Base-by-base conservation (phyloP, 2,329 filamentous ascomycete species). In the Nothopassalora personata region DNA sequence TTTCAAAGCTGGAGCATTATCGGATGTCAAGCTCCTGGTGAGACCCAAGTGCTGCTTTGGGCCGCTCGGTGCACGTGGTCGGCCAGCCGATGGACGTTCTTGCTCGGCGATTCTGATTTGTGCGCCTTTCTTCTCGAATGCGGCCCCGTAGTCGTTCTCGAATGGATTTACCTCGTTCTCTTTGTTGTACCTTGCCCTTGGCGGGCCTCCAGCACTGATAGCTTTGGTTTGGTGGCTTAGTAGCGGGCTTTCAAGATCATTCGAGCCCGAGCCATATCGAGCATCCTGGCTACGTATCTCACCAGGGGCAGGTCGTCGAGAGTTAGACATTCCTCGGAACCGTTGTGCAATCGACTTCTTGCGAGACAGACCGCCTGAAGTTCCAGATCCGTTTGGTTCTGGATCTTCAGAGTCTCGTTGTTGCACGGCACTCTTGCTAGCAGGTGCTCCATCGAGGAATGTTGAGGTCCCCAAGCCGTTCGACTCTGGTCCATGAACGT, bases 341-440 rank as follows among this genome's bases (percentile, higher is more conserved):
- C 92, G 89, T 72, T 97, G 91, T 2, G 91, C 94, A 60, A 99
- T 80, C 30, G 92, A 97, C 79, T 97, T 97, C 81, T 97, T 97
- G 60, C 94, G 86, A 66, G 88, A 86, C 46, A 99, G 75, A 5
- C 88, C 88, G 8, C 81, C 80, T 27, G 46, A 49, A 11, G 46
- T 49, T 6, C 71, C 76, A 31, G 76, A 75, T 2, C 45, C 54
- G 13, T 59, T 61, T 27, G 71, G 62, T 6, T 77, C 81, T 75
- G 56, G 81, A 49, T 87, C 83, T 61, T 89, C 91, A 33, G 83
- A 87, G 68, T 93, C 84, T 53, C 85, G 85, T 61, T 88, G 86
- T 72, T 90, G 84, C 56, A 96, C 90, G 18, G 88, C 90, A 7
- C 86, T 83, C 67, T 86, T 86, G 30, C 92, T 89, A 30, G 92